A percentile compares a stretch with the other conserved stretches of the same genome.
These are phyloP conservation scores for Ammopiptanthus mongolicus DNA, from an alignment of 306 rosid species.

Conservation along the genomic window DNA sequence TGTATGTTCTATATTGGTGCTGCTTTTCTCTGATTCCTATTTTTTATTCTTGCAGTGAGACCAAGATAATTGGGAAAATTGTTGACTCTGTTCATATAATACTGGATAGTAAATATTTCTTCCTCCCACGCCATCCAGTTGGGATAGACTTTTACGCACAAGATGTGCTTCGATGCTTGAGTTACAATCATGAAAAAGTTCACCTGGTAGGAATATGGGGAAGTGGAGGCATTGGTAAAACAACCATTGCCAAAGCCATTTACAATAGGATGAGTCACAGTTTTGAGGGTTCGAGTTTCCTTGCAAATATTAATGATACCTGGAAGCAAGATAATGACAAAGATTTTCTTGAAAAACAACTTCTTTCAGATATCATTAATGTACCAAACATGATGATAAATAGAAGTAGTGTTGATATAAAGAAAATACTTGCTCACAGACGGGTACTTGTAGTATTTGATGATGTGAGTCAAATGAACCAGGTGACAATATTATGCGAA, in stretches of 20 bases:
- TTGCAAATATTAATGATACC: not conserved
- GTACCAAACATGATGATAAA: not conserved
- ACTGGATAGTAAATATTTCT: not conserved
- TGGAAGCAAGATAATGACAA: not conserved
- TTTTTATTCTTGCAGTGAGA: not conserved
- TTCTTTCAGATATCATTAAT: not conserved
- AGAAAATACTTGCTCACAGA: not conserved
- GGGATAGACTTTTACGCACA: not conserved
- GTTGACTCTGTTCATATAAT: not conserved
- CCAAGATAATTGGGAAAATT: not conserved
- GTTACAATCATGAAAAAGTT: not conserved
- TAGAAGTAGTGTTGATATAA: not conserved
- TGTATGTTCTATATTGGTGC: not conserved
- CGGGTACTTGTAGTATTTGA: not conserved
- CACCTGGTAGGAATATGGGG: slow-evolving; percentile 4
- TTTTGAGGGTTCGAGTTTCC: not conserved
- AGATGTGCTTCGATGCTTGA: not conserved
- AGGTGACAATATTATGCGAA: not conserved
- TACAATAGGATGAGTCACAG: not conserved
- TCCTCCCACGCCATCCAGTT: not conserved
- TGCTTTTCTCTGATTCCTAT: not conserved
- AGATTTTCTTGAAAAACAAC: not conserved
- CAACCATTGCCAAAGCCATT: not conserved
- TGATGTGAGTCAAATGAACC: not conserved
- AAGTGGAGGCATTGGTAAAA: slow-evolving; percentile 4